These are phyloP conservation scores for Chaetomidium leptoderma DNA, from an alignment of 495 filamentous ascomycete genomes.

Conservation along the genomic window DNA sequence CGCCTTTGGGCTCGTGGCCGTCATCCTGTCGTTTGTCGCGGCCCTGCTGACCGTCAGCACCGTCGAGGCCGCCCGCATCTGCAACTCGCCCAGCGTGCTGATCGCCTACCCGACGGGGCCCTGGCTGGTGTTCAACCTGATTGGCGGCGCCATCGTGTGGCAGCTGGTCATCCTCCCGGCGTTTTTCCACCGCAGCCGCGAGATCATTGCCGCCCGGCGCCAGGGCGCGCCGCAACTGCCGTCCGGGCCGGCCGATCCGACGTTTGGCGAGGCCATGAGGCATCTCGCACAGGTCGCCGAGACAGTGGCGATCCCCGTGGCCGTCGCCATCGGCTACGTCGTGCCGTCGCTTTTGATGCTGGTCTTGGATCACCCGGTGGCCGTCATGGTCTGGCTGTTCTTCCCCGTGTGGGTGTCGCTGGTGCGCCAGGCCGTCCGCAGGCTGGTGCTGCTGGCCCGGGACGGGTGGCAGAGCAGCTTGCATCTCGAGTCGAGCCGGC, in stretches of 20 bases:
- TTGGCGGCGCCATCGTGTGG: conserved; percentile 42
- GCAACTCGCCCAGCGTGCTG: conserved; percentile 31
- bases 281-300: conserved; percentile 35
- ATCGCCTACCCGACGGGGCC: conserved; percentile 35
- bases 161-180: conserved; percentile 40
- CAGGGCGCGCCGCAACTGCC: conserved; percentile 3
- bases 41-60: conserved; percentile 36
- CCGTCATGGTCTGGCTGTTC: conserved; percentile 54
- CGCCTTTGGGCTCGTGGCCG: conserved; percentile 23
- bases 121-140: conserved; percentile 40
- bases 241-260: conserved; percentile 22
- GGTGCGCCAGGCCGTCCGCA: conserved; percentile 29
- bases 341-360: conserved; percentile 60
- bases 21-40: conserved; percentile 31
- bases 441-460: conserved; percentile 11
- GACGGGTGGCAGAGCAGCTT: conserved; percentile 21
- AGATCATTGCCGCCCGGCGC: conserved; percentile 24
- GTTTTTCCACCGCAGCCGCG: conserved; percentile 35
- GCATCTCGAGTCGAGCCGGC: conserved; percentile 33
- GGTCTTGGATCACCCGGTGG: conserved; percentile 64
- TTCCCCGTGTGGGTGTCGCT: conserved; percentile 40
- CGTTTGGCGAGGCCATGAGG: conserved; percentile 30
- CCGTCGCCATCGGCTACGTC: conserved; percentile 36
- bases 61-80: conserved; percentile 37
- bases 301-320: conserved; percentile 37